These are phyloP conservation scores for Chaetomium olivaceum DNA, from an alignment of 2,329 filamentous ascomycete species.

Conservation along the genomic window DNA sequence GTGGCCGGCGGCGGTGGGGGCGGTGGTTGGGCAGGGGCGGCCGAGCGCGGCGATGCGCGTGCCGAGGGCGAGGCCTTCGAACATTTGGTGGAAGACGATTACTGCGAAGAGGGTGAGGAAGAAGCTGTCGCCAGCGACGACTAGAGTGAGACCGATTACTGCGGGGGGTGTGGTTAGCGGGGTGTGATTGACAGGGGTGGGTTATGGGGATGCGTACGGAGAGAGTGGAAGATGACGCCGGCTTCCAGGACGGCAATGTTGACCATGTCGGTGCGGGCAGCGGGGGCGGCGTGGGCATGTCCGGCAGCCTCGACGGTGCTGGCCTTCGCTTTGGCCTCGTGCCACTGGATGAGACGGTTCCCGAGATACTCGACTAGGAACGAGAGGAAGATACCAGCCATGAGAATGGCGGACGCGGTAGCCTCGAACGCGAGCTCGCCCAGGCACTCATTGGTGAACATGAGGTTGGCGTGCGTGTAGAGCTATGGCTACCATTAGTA, in stretches of 20 bases:
- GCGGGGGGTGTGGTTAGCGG: not conserved
- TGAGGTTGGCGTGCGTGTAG: constrained; percentile 69
- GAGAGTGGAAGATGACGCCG: constrained; percentile 74
- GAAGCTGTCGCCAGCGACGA: constrained; percentile 58
- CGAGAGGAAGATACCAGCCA: constrained; percentile 72
- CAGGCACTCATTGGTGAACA: constrained; percentile 71
- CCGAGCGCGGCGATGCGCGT: constrained; percentile 66
- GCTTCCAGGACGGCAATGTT: constrained; percentile 70
- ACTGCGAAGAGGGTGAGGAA: constrained; percentile 63
- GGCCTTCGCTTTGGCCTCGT: constrained; percentile 37
- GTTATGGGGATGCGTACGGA: constrained; percentile 49
- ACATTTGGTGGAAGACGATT: constrained; percentile 77
- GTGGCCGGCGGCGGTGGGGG: constrained; percentile 40
- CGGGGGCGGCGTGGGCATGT: constrained; percentile 25
- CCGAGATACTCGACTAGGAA: constrained; percentile 71
- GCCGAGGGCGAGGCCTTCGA: constrained; percentile 74
- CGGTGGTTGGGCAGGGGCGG: constrained; percentile 56
- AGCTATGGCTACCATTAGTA: constrained; percentile 49
- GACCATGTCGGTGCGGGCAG: constrained; percentile 49
- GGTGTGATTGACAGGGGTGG: not conserved
- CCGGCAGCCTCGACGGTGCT: constrained; percentile 25
- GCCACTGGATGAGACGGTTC: constrained; percentile 54
- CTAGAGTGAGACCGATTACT: constrained; percentile 67
- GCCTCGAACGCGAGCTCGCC: constrained; percentile 66
- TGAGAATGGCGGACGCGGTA: constrained; percentile 68